Base-by-base conservation (phyloP, 352 stramenopile genomes). In the Plasmopara muralis region DNA sequence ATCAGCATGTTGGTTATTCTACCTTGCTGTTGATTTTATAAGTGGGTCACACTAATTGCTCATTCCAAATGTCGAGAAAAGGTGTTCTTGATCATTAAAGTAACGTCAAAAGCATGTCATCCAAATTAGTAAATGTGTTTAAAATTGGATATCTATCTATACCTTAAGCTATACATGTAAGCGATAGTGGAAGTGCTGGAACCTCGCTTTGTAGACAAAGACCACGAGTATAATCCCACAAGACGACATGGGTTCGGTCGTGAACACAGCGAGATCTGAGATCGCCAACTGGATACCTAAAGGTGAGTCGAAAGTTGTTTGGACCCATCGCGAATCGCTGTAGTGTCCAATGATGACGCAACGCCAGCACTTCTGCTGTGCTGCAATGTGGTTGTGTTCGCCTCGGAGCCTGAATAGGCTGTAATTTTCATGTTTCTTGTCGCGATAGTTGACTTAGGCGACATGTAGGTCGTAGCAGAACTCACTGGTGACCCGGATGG, bases 381-480 rank as follows among this genome's bases (percentile, higher is more conserved):
- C 13, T 49, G 41, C 6, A 37, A 47, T 37, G 45, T 59, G 20
- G 37, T 35, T 42, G n/a, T 25, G 5, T 37, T 47, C n/a, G 50
- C 44, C 28, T 56, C 38, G 3, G 50, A 52, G 9, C 51, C 58
- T 34, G 60, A 43, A 37, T 62, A 69, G 0, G 51, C 33, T 1
- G 56, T 69, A 41, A 65, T 69, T 50, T 57, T 65, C 56, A 68
- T 51, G 38, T 42, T 40, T 20, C 20, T 54, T 6, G 50, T 60
- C 41, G 50, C 18, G 3, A 20, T 45, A 7, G 29, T 57, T 9
- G 61, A 39, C 12, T 65, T 50, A 4, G 56, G 56, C 28, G 61
- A 65, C 40, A 29, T 43, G 29, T 56, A 62, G 25, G 43, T 34
- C 20, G 50, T 44, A 50, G 55, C 34, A 28, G 53, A 51, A 13